Conservation (phyloP, 202 grass and related monocot genomes). For the Panicum hallii region DNA sequence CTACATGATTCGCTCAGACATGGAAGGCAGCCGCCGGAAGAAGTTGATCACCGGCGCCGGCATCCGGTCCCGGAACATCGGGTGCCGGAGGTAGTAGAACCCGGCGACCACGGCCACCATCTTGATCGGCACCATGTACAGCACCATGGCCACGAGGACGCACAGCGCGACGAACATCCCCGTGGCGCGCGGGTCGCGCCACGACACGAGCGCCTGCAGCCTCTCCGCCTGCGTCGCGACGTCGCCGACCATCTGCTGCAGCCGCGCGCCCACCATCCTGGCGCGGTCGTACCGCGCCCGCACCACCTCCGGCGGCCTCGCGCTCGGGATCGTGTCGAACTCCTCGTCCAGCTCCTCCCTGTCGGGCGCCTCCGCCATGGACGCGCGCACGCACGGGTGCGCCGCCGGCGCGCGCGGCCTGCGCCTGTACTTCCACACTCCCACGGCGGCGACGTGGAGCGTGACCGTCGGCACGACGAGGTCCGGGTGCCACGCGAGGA, state of each 20-base stretch:
- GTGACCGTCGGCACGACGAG: slow-evolving; percentile 66
- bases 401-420: slow-evolving; percentile 48
- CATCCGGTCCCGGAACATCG: slow-evolving; percentile 77
- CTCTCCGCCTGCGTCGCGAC: slow-evolving; percentile 86
- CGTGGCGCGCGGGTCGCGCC: slow-evolving; percentile 83
- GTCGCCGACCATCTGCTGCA: slow-evolving; percentile 89
- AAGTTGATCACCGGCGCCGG: slow-evolving; percentile 79
- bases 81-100: slow-evolving; percentile 87
- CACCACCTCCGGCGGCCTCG: slow-evolving; percentile 63
- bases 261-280: slow-evolving; percentile 65
- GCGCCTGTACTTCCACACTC: slow-evolving; percentile 66
- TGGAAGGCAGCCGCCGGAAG: slow-evolving; percentile 75
- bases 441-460: slow-evolving; percentile 62
- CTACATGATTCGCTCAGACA: slow-evolving; percentile 84
- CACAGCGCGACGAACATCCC: slow-evolving; percentile 82
- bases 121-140: slow-evolving; percentile 75
- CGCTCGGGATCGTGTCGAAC: slow-evolving; percentile 76
- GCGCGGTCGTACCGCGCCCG: slow-evolving; percentile 67
- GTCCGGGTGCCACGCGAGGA: slow-evolving; percentile 91
- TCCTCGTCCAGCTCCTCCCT: slow-evolving; percentile 94
- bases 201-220: slow-evolving; percentile 88
- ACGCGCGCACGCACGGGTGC: slow-evolving; percentile 72
- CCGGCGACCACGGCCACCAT: slow-evolving; percentile 57
- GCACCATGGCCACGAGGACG: slow-evolving; percentile 54
- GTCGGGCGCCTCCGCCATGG: slow-evolving; percentile 70